Base-by-base conservation (phyloP, 345 rosid genomes). In the Dimocarpus longan region DNA sequence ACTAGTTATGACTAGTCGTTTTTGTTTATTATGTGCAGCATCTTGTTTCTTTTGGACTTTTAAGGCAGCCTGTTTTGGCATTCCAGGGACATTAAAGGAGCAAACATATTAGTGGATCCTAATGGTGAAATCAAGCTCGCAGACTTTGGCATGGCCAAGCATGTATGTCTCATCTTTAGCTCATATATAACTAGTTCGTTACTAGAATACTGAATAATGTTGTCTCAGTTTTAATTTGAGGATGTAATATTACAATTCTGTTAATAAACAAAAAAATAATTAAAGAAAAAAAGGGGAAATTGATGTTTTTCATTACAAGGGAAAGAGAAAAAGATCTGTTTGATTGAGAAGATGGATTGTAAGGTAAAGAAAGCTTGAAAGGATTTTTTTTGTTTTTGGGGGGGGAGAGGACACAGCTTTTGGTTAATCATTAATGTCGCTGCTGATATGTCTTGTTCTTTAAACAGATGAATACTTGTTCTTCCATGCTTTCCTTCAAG, bases 61-160 rank as follows among this genome's bases (percentile, higher is more conserved):
- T 54, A 37, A 28, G 75, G 65, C 11, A n/a, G 43, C 79, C 57
- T 69, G 19, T 76, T 71, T 81, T 66, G 18, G 21, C 72, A 10
- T 84, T 80, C 73, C 88, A 96, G 99, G 83, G 99, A 96, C 80
- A 96, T 96, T 70, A 96, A 96, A 88, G 98, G 99, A 54, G 99
- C 97, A 13, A 96, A 96, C 86, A 92, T 96, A 78, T 87, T 96
- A 82, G 99, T 93, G 43, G 98, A 91, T 84, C 99, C 99, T 21
- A 85, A 90, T 70, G 99, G 99, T 65, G 98, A 90, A 86, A 90
- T 95, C 89, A 95, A 95, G 92, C 79, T 95, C 87, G 95, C 87
- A 5, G 99, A 95, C 84, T 95, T 95, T 80, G 99, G 99, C 87
- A 95, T 95, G 98, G 97, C 99, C 75, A 95, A 91, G 84, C 98